Evolutionary conservation across 2,329 filamentous ascomycete genomes (phyloP).

Genomic region (Zasmidium angulare): DNA sequence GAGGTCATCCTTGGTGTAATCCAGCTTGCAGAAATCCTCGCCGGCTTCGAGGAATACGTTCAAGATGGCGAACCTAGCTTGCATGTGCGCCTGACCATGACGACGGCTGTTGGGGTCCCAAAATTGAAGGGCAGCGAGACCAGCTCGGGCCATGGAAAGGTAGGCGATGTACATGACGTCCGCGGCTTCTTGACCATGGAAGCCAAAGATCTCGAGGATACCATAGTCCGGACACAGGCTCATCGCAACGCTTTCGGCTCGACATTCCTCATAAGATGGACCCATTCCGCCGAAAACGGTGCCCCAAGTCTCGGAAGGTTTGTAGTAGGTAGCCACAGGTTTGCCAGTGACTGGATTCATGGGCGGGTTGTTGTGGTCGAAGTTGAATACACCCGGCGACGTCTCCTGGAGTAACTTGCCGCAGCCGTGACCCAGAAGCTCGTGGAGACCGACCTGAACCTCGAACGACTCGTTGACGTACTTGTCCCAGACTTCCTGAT

Average conservation of each 20-base stretch:
- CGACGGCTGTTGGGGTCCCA: slow-evolving; percentile 90
- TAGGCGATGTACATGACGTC: slow-evolving; percentile 88
- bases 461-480: slow-evolving; percentile 88
- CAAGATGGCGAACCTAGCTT: slow-evolving; percentile 74
- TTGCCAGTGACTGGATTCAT: slow-evolving; percentile 75
- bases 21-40: slow-evolving; percentile 81
- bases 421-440: slow-evolving; percentile 84
- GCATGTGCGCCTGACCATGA: slow-evolving; percentile 69
- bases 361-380: slow-evolving; percentile 78
- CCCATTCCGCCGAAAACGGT: slow-evolving; percentile 85
- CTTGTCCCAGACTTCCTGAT: slow-evolving; percentile 75
- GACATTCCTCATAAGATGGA: slow-evolving; percentile 89
- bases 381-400: slow-evolving; percentile 78
- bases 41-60: slow-evolving; percentile 81
- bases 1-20: slow-evolving; percentile 66
- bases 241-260: slow-evolving; percentile 93
- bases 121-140: slow-evolving; percentile 82
- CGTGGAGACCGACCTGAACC: slow-evolving; percentile 92
- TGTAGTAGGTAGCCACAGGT: slow-evolving; percentile 84
- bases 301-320: slow-evolving; percentile 92
- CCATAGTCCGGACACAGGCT: slow-evolving; percentile 83
- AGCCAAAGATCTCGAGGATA: slow-evolving; percentile 87
- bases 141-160: slow-evolving; percentile 91
- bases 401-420: slow-evolving; percentile 94
- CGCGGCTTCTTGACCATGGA: slow-evolving; percentile 78